Conservation (phyloP, 2,329 filamentous ascomycete species). For the Arthrinium phaeospermum region DNA sequence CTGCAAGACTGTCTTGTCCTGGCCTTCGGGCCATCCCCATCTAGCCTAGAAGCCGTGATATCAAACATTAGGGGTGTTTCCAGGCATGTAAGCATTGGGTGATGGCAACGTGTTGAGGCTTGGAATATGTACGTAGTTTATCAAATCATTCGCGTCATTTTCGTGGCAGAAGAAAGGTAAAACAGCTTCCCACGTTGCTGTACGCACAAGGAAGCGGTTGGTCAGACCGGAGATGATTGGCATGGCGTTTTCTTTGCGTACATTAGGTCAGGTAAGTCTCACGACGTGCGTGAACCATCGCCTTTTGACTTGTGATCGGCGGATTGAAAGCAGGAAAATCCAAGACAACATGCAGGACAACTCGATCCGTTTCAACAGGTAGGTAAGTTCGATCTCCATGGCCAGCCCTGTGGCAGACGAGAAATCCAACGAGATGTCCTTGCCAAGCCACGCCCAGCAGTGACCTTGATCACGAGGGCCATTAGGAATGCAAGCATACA, state of each 20-base stretch:
- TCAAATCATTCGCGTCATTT: background rate
- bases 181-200: background rate
- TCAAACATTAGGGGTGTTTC: background rate
- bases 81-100: background rate
- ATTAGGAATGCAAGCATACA: too few species aligned
- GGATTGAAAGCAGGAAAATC: background rate
- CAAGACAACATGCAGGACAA: background rate
- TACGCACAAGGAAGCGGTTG: constrained; percentile 3
- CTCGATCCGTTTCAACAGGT: background rate
- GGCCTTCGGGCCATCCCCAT: background rate
- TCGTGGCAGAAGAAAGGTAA: constrained; percentile 6
- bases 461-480: too few species aligned
- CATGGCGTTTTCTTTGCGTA: constrained; percentile 9
- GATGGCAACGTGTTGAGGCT: background rate
- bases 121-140: background rate
- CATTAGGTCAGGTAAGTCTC: constrained; percentile 6
- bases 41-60: background rate
- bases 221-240: background rate
- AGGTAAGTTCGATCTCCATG: background rate
- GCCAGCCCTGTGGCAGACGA: too few species aligned
- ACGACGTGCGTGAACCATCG: constrained; percentile 1
- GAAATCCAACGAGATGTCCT: too few species aligned
- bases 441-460: background rate
- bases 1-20: background rate
- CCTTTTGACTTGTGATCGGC: background rate